phyloP scores from a whole-genome alignment of 139 green algal species.

The Coccomyxa sp. region DNA sequence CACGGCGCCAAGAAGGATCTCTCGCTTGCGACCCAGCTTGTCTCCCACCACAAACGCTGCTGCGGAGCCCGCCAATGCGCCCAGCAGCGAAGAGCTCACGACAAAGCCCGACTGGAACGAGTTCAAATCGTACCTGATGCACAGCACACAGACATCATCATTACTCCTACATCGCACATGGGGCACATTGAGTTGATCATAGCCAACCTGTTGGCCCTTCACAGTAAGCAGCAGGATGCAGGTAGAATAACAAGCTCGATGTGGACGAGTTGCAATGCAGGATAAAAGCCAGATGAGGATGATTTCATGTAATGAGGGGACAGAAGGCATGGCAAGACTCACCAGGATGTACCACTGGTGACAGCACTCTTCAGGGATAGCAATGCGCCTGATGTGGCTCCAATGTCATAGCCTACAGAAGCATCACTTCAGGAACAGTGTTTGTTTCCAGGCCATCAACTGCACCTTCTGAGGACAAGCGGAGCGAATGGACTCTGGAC shows the following conservation, averaged over 20 bases:
- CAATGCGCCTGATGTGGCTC: slow-evolving; percentile 75
- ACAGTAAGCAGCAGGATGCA: no score
- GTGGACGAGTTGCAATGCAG: background rate
- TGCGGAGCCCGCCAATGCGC: slow-evolving; percentile 71
- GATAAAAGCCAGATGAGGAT: no score
- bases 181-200: background rate
- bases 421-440: background rate
- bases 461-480: background rate
- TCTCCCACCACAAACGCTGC: slow-evolving; percentile 67
- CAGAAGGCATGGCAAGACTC: background rate
- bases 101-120: slow-evolving; percentile 60
- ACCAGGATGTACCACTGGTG: slow-evolving; percentile 66
- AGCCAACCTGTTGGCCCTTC: background rate
- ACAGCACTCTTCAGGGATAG: slow-evolving; percentile 52
- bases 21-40: slow-evolving; percentile 61
- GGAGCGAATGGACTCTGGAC: background rate
- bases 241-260: background rate
- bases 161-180: background rate
- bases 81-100: slow-evolving; percentile 70
- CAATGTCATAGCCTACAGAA: slow-evolving; percentile 49
- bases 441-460: background rate
- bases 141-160: background rate
- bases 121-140: slow-evolving; percentile 39
- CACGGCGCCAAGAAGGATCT: slow-evolving; percentile 68
- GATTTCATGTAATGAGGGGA: background rate